Evolutionary conservation across 768 basidiomycete species (phyloP).

Genomic region (Mrakia gelida): DNA sequence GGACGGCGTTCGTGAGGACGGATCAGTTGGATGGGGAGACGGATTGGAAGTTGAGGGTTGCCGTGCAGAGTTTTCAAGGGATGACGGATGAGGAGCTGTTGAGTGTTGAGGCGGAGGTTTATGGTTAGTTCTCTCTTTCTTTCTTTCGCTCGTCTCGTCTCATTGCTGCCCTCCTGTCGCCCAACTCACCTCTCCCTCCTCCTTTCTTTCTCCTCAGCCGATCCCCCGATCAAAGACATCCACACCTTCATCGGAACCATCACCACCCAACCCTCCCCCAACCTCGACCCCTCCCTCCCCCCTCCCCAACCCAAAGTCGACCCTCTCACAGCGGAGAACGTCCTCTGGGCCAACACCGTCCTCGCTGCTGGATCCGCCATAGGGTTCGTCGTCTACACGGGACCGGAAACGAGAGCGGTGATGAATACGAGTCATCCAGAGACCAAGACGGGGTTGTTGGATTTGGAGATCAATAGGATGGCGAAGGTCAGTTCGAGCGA

Average conservation of each 20-base stretch:
- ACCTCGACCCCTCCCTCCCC: conserved; percentile 44
- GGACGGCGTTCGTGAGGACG: conserved; percentile 94
- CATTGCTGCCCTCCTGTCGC: conserved; percentile 4
- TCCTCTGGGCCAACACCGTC: conserved; percentile 96
- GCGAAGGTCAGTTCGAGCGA: conserved; percentile 94
- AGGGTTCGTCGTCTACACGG: conserved; percentile 91
- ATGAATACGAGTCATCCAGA: conserved; percentile 98
- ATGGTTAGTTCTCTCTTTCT: conserved; percentile 55
- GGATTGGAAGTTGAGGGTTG: conserved; percentile 95
- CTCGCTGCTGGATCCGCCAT: conserved; percentile 90
- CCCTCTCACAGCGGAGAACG: conserved; percentile 90
- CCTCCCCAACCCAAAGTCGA: conserved; percentile 54
- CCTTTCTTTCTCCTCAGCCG: conserved; percentile 53
- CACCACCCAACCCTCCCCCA: conserved; percentile 48
- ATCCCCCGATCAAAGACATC: conserved; percentile 93
- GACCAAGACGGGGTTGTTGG: conserved; percentile 86
- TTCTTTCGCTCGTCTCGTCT: conserved; percentile 30
- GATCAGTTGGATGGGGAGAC: conserved; percentile 99
- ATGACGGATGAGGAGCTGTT: conserved; percentile 55
- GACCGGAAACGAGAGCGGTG: conserved; percentile 88
- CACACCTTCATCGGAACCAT: conserved; percentile 92
- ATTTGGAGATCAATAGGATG: conserved; percentile 88
- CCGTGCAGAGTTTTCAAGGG: conserved; percentile 77
- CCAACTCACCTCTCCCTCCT: not conserved
- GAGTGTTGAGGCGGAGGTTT: conserved; percentile 76